Percentiles rank a stretch among this genome's conserved stretches.
phyloP scores from a whole-genome alignment of 2,329 filamentous ascomycete species.

The Pseudogymnoascus sp. region DNA sequence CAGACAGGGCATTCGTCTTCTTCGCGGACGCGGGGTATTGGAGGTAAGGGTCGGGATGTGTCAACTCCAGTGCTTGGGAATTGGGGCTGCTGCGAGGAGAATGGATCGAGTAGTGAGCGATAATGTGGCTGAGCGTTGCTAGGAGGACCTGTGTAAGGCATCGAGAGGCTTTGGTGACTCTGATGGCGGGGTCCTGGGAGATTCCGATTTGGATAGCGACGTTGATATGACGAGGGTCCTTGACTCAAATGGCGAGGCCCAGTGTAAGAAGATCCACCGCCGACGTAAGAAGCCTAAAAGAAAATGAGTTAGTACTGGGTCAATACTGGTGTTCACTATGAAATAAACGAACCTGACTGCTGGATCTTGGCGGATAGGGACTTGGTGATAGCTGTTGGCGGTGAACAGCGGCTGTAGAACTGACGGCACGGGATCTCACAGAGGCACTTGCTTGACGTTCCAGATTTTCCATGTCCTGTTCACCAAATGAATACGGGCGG shows the following conservation, averaged over 20 bases:
- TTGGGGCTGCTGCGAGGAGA: not conserved
- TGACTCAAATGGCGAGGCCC: not conserved
- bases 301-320: not conserved
- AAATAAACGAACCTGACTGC: not conserved
- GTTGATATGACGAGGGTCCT: not conserved
- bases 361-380: not conserved
- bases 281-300: not conserved
- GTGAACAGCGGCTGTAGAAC: not conserved
- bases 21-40: conserved; percentile 45
- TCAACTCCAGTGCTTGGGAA: not conserved
- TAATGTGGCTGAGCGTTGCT: conserved; percentile 14
- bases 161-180: not conserved
- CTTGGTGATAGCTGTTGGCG: not conserved
- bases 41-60: conserved; percentile 15
- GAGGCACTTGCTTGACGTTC: conserved; percentile 1
- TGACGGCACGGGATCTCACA: not conserved
- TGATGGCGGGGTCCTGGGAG: not conserved
- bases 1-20: conserved; percentile 77
- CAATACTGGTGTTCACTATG: not conserved
- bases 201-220: not conserved
- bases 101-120: conserved; percentile 14
- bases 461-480: conserved; percentile 10
- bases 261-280: not conserved
- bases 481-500: conserved; percentile 12
- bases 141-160: not conserved